Percentiles rank a stretch among this genome's conserved stretches.
Conservation (phyloP, 176 grass and related monocot genomes). For the Juncus effusus region DNA sequence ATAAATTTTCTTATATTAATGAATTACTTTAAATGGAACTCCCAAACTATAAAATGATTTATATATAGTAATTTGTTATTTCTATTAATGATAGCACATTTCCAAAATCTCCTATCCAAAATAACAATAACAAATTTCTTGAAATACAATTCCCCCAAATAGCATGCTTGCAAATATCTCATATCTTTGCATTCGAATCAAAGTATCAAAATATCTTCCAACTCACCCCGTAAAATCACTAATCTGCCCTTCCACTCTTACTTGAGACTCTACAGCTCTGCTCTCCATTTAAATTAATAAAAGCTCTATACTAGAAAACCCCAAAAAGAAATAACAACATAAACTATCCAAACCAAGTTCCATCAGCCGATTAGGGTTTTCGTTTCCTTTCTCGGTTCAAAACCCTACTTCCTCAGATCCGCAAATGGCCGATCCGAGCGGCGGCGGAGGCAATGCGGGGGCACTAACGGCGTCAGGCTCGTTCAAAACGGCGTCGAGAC, state of each 20-base stretch:
- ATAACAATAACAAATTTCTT: too few relatives aligned
- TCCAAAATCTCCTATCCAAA: too few relatives aligned
- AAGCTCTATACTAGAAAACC: constrained; percentile 22
- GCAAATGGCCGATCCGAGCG: constrained; percentile 63
- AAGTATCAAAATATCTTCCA: background rate
- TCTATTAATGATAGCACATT: too few relatives aligned
- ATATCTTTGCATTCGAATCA: too few relatives aligned
- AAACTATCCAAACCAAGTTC: background rate
- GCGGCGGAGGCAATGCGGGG: constrained; percentile 23
- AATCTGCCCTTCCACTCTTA: constrained; percentile 6
- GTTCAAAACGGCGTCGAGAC: constrained; percentile 43
- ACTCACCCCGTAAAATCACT: background rate
- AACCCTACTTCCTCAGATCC: constrained; percentile 16
- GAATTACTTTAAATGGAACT: too few relatives aligned
- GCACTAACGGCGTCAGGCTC: constrained; percentile 32
- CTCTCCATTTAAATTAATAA: constrained; percentile 23
- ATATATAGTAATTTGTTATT: too few relatives aligned
- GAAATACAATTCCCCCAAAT: background rate
- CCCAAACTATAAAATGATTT: too few relatives aligned
- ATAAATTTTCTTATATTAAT: too few relatives aligned
- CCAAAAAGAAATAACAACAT: constrained; percentile 3
- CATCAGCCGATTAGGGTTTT: constrained; percentile 56
- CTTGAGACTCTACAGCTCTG: background rate
- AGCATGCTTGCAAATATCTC: background rate
- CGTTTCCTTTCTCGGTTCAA: constrained; percentile 31